Evolutionary conservation across 129 eudicot genomes (phyloP), one percentile per base, ranked within the genome.

Genomic region (Arctium minus): DNA sequence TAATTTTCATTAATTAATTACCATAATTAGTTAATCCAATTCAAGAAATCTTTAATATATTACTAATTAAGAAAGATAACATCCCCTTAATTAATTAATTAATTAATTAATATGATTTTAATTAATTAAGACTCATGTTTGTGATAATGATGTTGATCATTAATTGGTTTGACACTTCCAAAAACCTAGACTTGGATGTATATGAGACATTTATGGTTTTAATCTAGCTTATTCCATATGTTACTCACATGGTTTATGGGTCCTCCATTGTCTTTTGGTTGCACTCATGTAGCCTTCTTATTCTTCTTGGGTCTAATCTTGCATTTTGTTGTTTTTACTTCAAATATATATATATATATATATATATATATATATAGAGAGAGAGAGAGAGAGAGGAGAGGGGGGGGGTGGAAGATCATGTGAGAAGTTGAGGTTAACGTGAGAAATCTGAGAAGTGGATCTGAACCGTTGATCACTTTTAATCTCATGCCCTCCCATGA

Each of bases 211-310:
- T 18, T n/a, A 64, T 76, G 81, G 56, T 68, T 69, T 15, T 67
- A 67, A 76, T 83, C 62, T 48, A 68, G 68, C 68, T 60, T 17
- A 15, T 70, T 33, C 13, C 73, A 76, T 42, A 70, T 70, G 76
- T 79, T 42, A 6, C 77, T 76, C 81, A 83, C 35, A 68, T 83
- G 86, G 79, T 48, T 35, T 33, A 76, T 83, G 77, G 81, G 40
- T 32, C 85, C 85, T 68, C 68, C 22, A 8, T 35, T 82, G 80
- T 68, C 60, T 69, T 46, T 18, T 69, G 70, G 68, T 42, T 76
- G 29, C 6, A 64, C 68, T 76, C 44, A 76, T 48, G 56, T 82
- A 33, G 4, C 32, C 86, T 67, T 82, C 77, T 82, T 18, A 38
- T 33, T 44, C 56, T 69, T n/a, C 76, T 6, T 11, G 17, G 68